Percentiles rank a stretch among this genome's conserved stretches.
Conservation (phyloP, 805 yeast genomes). For the Starmerella powellii region DNA sequence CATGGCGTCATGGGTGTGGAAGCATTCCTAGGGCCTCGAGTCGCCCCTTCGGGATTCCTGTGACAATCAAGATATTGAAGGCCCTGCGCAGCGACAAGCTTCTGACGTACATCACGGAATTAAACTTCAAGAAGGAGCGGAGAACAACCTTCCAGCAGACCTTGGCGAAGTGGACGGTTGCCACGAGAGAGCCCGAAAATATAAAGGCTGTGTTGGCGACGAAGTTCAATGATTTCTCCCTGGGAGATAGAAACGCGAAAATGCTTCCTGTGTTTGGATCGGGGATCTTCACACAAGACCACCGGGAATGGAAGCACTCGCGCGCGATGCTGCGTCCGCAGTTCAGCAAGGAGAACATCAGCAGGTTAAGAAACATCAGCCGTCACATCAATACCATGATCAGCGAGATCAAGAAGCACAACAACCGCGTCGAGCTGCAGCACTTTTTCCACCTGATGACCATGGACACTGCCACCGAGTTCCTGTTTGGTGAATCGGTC, state of each 20-base stretch:
- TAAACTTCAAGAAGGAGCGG: background rate
- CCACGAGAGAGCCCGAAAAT: conserved; percentile 25
- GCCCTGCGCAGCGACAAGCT: background rate
- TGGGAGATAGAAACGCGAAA: conserved; percentile 25
- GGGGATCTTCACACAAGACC: conserved; percentile 31
- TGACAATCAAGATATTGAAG: background rate
- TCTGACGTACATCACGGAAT: background rate
- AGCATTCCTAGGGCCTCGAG: background rate
- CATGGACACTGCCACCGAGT: conserved; percentile 27
- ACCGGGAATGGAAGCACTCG: conserved; percentile 31
- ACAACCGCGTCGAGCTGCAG: conserved; percentile 17
- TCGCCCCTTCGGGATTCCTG: conserved; percentile 9
- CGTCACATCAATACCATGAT: conserved; percentile 25
- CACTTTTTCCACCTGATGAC: conserved; percentile 20
- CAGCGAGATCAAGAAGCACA: conserved; percentile 1
- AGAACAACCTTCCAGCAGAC: conserved; percentile 4
- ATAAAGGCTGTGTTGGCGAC: conserved; percentile 26
- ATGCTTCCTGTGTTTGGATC: conserved; percentile 27
- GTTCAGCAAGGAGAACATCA: conserved; percentile 28
- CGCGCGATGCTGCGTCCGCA: conserved; percentile 31
- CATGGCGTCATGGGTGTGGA: conserved; percentile 2
- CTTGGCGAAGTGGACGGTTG: conserved; percentile 9
- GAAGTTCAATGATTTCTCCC: conserved; percentile 26
- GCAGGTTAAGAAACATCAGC: conserved; percentile 23
- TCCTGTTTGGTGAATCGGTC: conserved; percentile 23